Base-by-base conservation (phyloP, 257 asterid genomes). In the Solanum etuberosum region DNA sequence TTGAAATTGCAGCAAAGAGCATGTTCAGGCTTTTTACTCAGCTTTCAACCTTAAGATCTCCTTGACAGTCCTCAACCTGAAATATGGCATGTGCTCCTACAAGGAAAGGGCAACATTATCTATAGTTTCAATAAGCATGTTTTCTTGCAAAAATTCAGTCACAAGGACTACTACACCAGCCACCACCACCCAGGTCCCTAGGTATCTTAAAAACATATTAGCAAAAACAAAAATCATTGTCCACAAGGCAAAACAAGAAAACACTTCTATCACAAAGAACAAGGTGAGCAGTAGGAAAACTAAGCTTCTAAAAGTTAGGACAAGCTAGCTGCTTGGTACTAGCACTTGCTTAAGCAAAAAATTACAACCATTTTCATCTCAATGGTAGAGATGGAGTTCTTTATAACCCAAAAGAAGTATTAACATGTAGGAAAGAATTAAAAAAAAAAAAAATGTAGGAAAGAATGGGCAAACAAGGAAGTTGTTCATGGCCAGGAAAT, bases 61-160 rank as follows among this genome's bases (percentile, higher is more conserved):
- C 93, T 94, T 95, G 3, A 93, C 98, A 46, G 96, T 95, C 91
- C 98, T 92, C 82, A 1, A 87, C 91, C 99, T 92, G 87, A 96
- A 96, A 88, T 96, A 96, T 9, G 95, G 95, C 99, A 96, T 95
- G 89, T 96, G 70, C 9, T 90, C 93, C 99, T 96, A 84, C 85
- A 46, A 71, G 88, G n/a, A 34, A 86, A 86, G 82, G 32, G 48
- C 3, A 51, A 31, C 73, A 34, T 71, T 46, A 67, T 86, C 61
- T 61, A 86, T 29, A 71, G 48, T 31, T 86, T 65, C 65, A 27
- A 80, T 51, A 29, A 46, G 42, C 43, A 29, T 43, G 84, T 46
- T 78, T 25, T 25, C 80, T 67, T 67, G 46, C 46, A 85, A 29
- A 67, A n/a, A 61, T 68, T 12, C 31, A 5, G 67, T 27, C 67